Percentiles rank a stretch among this genome's conserved stretches.
Conservation (phyloP, 257 asterid species). For the Solanum paucissectum region DNA sequence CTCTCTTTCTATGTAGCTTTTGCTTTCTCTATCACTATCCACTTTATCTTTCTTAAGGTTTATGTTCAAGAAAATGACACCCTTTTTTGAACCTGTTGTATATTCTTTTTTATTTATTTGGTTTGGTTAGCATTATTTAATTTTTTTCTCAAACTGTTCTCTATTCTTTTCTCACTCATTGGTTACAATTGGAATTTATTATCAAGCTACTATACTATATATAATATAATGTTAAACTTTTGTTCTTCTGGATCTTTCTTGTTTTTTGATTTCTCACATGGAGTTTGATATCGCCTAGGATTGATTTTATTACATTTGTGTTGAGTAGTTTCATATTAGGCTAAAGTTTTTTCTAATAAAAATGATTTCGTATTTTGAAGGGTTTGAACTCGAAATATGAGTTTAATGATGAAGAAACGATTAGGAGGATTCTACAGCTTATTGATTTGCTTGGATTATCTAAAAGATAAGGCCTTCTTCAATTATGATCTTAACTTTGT, state of each 20-base stretch:
- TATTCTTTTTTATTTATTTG: not conserved
- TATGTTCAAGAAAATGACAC: not conserved
- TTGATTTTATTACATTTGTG: not conserved
- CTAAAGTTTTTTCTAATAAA: no score
- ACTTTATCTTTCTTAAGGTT: not conserved
- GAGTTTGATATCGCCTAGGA: not conserved
- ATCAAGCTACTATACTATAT: not conserved
- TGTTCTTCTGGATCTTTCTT: not conserved
- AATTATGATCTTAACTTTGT: not conserved
- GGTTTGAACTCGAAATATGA: not conserved
- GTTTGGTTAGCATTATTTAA: not conserved
- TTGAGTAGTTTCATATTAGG: not conserved
- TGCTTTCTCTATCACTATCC: not conserved
- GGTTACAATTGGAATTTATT: not conserved
- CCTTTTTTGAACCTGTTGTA: not conserved
- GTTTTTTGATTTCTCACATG: not conserved
- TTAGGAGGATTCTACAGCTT: not conserved
- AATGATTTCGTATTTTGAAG: no score
- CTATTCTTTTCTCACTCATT: not conserved
- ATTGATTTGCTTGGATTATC: not conserved
- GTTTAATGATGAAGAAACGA: not conserved
- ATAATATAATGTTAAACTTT: not conserved
- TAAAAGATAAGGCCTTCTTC: no score
- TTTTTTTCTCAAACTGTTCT: not conserved
- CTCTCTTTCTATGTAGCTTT: not conserved